Conservation (phyloP, 371 early-diverging fungal genomes). For the Batkoa obscura region DNA sequence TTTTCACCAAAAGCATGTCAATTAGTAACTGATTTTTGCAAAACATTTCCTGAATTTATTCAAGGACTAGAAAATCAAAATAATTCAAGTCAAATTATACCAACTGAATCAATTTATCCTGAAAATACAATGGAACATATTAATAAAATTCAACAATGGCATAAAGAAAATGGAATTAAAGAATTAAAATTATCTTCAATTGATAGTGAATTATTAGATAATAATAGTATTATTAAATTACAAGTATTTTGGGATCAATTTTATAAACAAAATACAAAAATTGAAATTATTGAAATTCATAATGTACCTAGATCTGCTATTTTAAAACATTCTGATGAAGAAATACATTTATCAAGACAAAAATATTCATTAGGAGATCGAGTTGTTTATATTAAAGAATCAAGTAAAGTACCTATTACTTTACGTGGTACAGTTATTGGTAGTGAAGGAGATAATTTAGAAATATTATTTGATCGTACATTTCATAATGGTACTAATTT, state of each 20-base stretch:
- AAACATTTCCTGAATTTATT: conserved; percentile 53
- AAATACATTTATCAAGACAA: conserved; percentile 46
- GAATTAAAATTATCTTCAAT: conserved; percentile 46
- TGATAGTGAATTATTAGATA: conserved; percentile 42
- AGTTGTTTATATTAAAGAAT: conserved; percentile 52
- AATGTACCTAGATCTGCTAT: conserved; percentile 13
- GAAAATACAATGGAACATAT: conserved; percentile 20
- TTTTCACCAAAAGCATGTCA: conserved; percentile 55
- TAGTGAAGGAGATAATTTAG: conserved; percentile 42
- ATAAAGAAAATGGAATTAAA: conserved; percentile 34
- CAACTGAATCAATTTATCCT: conserved; percentile 30
- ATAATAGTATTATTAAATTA: background rate
- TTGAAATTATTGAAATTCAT: background rate
- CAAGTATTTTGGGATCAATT: background rate
- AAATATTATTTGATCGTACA: conserved; percentile 67
- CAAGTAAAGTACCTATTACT: conserved; percentile 60
- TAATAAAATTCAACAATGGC: conserved; percentile 38
- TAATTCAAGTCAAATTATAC: conserved; percentile 23
- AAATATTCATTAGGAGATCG: conserved; percentile 74
- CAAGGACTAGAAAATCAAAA: conserved; percentile 25
- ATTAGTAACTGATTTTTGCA: conserved; percentile 48
- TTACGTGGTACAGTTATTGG: conserved; percentile 70
- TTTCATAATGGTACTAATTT: conserved; percentile 62
- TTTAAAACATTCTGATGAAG: conserved; percentile 59
- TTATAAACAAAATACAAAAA: conserved; percentile 13